Base-by-base conservation (phyloP, 768 basidiomycete species). In the Suillus placidus region DNA sequence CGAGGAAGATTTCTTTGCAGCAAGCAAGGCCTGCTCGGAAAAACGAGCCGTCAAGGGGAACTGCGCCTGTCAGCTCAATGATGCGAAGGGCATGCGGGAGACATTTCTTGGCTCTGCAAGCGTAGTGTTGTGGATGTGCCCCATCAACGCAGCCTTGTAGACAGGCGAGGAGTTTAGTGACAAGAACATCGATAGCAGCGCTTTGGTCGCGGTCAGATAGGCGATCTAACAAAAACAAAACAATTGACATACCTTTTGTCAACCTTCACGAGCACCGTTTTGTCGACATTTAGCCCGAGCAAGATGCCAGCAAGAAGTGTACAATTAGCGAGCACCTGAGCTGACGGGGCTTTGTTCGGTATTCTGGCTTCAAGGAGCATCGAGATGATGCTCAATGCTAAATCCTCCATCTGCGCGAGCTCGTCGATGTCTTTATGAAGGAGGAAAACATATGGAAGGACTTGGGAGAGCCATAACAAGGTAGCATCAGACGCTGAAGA, bases 271-370 rank as follows among this genome's bases (percentile, higher is more conserved):
- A 66, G 35, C 6, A 66, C 64, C 30, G 20, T 66, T 30, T 52
- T 49, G 26, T 67, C 66, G 32, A 66, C 64, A 30, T 57, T 34
- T 45, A 42, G 38, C 20, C 65, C 66, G 3, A 67, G 55, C 3
- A 67, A 40, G 30, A 67, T 38, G 30, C 55, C 58, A 35, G 64
- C 66, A 37, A 65, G 35, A 57, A 67, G 51, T 23, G 65, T 47
- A 34, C 66, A 67, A 51, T 67, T 62, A 13, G 66, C 66, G 20
- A 67, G 60, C 30, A 66, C 58, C 30, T 60, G 58, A 60, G 58
- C 26, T 30, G 58, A 60, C 30, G 58, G 58, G 6, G 40, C 40
- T 30, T 60, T 60, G 10, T 60, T 40, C 12, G 58, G 58, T 32
- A 60, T 38, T 13, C 32, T 60, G 26, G 20, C 30, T 8, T 60